Base-by-base conservation (phyloP, 2,329 filamentous ascomycete species). In the Xylaria sp. region DNA sequence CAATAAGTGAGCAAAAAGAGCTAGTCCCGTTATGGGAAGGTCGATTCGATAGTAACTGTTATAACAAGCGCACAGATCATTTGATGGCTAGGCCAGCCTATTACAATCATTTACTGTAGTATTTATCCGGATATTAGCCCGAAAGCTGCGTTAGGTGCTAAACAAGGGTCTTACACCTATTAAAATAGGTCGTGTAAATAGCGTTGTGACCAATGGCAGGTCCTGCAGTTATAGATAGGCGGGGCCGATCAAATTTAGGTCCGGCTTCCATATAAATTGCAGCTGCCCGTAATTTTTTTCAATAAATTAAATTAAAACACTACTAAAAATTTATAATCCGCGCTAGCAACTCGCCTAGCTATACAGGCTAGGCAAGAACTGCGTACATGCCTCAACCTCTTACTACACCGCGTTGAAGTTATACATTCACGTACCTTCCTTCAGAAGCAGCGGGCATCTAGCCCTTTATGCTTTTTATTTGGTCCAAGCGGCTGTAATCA, bases 101-200 rank as follows among this genome's bases (percentile, higher is more conserved):
- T 54, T 34, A 34, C 20, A 6, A 37, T 39, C 41, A 41, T 28
- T 52, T 32, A 34, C 51, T 61, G 28, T 55, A 23, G 28, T 51
- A 64, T 68, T 62, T n/a, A 69, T 13, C 66, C 57, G 57, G 62
- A 41, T 32, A 65, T 68, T 60, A 56, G 34, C 51, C 62, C 62
- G 23, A 48, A 52, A 51, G 34, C 44, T 52, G 57, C n/a, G 50
- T 23, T 34, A 44, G 3, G 46, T 18, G 55, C 44, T 67, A 50
- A 34, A 0, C n/a, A 52, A 58, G 25, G 50, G 48, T 15, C n/a
- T 28, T 15, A 15, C 32, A 12, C 20, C 18, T 15, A 28, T 57
- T 48, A 58, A 56, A 61, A 50, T 28, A 34, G 34, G 58, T 50
- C 59, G 23, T 15, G 44, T 23, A 46, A 44, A 37, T n/a, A 15